Evolutionary conservation across 148 eudicot species (phyloP), one percentile per base, ranked within the genome.

Genomic region (Spergularia marina): DNA sequence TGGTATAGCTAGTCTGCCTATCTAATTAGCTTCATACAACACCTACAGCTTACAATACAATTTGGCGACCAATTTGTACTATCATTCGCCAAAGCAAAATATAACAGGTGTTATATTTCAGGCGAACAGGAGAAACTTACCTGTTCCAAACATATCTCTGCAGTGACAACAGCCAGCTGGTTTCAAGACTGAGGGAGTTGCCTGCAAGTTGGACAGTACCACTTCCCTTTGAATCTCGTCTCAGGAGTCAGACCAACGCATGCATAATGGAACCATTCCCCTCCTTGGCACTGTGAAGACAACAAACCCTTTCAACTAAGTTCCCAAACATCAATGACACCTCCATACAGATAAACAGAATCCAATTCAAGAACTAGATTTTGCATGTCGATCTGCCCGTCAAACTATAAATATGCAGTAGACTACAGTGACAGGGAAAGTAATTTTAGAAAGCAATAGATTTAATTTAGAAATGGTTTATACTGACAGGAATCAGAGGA

Each of bases 151-250:
- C 54, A 11, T 44, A 44, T 44, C 49, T 44, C 49, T 44, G 49
- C 49, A 44, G 49, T 2, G 49, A 9, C 49, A 44, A 44, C 49
- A 44, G 49, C 49, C 49, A 44, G 49, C 49, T 44, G 49, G 5
- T 44, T 44, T 44, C 49, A 44, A 44, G 9, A 44, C 49, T 44
- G 49, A 6, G 49, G 49, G 49, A 44, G 49, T 44, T 6, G 49
- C 77, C 87, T 83, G 88, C 97, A 92, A 53, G 97, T 89, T 57
- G 97, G 97, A 75, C 97, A 92, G 80, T 88, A 92, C 97, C 97
- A 92, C 78, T 90, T 90, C 58, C 95, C 97, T 84, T 80, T 88
- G 74, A 90, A 90, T 81, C 96, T 86, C 1, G 96, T 91, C 76
- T 91, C 96, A 11, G 96, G 96, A 61, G 96, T 91, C 65, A 91